Conservation (phyloP, 2,329 filamentous ascomycete species). For the Rutstroemia sp. region DNA sequence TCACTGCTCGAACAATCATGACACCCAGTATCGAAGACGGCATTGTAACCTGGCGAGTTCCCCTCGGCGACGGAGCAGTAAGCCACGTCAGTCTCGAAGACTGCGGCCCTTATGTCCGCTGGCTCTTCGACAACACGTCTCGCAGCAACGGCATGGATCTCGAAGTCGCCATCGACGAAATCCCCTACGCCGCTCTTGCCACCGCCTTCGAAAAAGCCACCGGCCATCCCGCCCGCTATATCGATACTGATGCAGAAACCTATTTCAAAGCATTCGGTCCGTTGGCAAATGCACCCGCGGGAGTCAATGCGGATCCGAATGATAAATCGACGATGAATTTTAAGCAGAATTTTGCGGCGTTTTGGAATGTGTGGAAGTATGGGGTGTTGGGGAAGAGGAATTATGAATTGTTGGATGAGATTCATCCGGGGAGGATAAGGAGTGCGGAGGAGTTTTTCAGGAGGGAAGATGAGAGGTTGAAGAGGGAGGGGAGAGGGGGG, state of each 20-base stretch:
- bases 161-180: conserved; percentile 36
- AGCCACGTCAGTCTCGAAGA: conserved; percentile 39
- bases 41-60: conserved; percentile 35
- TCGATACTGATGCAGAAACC: conserved; percentile 31
- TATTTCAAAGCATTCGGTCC: conserved; percentile 27
- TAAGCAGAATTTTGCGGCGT: conserved; percentile 42
- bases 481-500: conserved; percentile 17
- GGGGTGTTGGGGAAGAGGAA: conserved; percentile 37
- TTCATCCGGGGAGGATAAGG: conserved; percentile 41
- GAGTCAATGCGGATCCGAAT: conserved; percentile 28
- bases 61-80: conserved; percentile 35
- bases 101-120: conserved; percentile 39
- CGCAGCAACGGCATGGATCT: conserved; percentile 39
- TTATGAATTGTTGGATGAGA: conserved; percentile 43
- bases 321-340: conserved; percentile 34
- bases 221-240: conserved; percentile 34
- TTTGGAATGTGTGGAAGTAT: conserved; percentile 40
- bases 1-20: conserved; percentile 33
- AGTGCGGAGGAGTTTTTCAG: conserved; percentile 43
- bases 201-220: conserved; percentile 37
- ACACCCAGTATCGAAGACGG: conserved; percentile 34
- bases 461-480: conserved; percentile 32
- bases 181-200: conserved; percentile 35
- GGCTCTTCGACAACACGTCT: conserved; percentile 40
- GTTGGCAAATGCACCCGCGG: conserved; percentile 27